Evolutionary conservation across 352 stramenopile species (phyloP).

Genomic region (Pythium phragmiticola): DNA sequence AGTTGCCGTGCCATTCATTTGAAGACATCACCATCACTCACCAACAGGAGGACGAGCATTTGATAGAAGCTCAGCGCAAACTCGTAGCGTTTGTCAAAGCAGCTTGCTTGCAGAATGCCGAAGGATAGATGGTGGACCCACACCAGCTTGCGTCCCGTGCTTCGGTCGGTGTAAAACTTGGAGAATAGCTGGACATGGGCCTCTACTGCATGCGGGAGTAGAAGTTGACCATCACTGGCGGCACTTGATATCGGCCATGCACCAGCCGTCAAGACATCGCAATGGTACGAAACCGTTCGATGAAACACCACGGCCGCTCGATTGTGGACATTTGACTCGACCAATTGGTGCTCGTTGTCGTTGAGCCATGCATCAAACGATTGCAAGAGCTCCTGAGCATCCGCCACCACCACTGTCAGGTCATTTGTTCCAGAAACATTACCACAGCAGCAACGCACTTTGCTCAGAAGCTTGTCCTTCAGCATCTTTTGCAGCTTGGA

Average conservation of each 20-base stretch:
- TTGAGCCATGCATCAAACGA: conserved; percentile 73
- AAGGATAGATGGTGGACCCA: conserved; percentile 82
- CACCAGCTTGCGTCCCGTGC: conserved; percentile 72
- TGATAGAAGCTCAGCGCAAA: conserved; percentile 84
- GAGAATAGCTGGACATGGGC: conserved; percentile 71
- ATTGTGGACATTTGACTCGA: conserved; percentile 34
- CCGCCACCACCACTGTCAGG: not conserved
- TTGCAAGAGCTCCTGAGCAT: conserved; percentile 54
- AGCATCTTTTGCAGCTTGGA: conserved; percentile 90
- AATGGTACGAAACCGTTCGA: conserved; percentile 60
- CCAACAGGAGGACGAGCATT: conserved; percentile 75
- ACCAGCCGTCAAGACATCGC: conserved; percentile 79
- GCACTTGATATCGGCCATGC: conserved; percentile 81
- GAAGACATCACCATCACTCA: conserved; percentile 21
- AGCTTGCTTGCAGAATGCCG: conserved; percentile 63
- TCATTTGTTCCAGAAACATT: not conserved
- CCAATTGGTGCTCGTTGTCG: conserved; percentile 55
- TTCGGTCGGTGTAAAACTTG: conserved; percentile 79
- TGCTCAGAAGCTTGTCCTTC: conserved; percentile 84
- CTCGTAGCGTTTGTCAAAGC: conserved; percentile 78
- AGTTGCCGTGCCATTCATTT: not conserved
- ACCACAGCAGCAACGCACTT: conserved; percentile 33
- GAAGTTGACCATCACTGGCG: conserved; percentile 43
- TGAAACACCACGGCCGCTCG: conserved; percentile 54
- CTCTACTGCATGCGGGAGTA: conserved; percentile 58